phyloP scores from a whole-genome alignment of 2,329 filamentous ascomycete species.

The Fusarium pseudograminearum region DNA sequence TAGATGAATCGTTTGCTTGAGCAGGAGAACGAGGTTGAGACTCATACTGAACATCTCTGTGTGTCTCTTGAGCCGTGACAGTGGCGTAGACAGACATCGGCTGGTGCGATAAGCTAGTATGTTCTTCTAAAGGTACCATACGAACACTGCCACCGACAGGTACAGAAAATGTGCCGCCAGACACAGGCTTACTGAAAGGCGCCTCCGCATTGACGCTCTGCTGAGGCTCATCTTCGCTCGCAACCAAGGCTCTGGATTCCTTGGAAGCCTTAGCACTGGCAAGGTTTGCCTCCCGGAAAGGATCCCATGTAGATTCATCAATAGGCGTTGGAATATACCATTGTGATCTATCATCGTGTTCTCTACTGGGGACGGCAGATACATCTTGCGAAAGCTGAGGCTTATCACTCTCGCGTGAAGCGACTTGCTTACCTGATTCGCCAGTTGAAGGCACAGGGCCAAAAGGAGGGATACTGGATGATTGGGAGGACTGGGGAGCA shows the following conservation, averaged over 20 bases:
- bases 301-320: slow-evolving; percentile 41
- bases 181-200: slow-evolving; percentile 21
- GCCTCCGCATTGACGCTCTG: slow-evolving; percentile 8
- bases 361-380: slow-evolving; percentile 28
- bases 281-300: slow-evolving; percentile 36
- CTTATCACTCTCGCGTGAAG: slow-evolving; percentile 34
- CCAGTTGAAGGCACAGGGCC: slow-evolving; percentile 33
- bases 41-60: background rate
- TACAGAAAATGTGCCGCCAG: slow-evolving; percentile 22
- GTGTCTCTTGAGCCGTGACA: background rate
- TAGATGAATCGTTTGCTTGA: slow-evolving; percentile 31
- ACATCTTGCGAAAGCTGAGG: slow-evolving; percentile 21
- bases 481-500: slow-evolving; percentile 41
- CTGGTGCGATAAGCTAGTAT: slow-evolving; percentile 17
- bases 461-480: slow-evolving; percentile 40
- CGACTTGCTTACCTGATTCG: slow-evolving; percentile 42
- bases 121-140: slow-evolving; percentile 40
- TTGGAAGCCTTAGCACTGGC: slow-evolving; percentile 26
- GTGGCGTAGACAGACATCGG: slow-evolving; percentile 11
- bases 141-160: slow-evolving; percentile 38
- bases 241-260: slow-evolving; percentile 22
- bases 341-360: slow-evolving; percentile 33
- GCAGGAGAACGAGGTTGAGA: slow-evolving; percentile 22
- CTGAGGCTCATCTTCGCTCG: slow-evolving; percentile 8
- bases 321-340: slow-evolving; percentile 43